Base-by-base conservation (phyloP, 257 asterid species). In the Eustoma russellianum region DNA sequence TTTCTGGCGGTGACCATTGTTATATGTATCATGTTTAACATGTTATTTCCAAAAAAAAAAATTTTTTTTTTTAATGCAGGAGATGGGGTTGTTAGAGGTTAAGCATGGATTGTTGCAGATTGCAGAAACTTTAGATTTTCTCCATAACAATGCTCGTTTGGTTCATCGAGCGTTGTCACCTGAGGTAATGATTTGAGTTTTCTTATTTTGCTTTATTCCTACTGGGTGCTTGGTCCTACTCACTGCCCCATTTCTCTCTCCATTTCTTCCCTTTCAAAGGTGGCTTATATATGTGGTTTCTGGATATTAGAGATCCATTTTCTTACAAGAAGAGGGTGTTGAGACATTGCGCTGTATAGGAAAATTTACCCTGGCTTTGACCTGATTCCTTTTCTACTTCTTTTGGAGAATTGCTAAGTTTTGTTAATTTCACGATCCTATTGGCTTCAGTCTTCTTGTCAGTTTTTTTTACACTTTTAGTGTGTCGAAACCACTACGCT, bases 81-180 rank as follows among this genome's bases (percentile, higher is more conserved):
- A 84, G 67, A 92, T 92, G 98, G 95, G 97, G 48, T 56, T 92
- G 57, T 62, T 92, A 77, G 98, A 92, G 83, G 89, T 92, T 69
- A 92, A 92, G 79, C 98, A 92, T 60, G 98, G 98, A 18, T 71
- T 92, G 54, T 91, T 92, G 62, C 98, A 92, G 79, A 77, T 88
- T 69, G 93, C 97, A 0, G 98, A 92, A 79, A 88, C 98, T 54
- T 76, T 92, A 83, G 95, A 83, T 75, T 92, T 92, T 73, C 87
- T 92, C 52, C 98, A 92, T 62, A 85, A 78, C 79, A 92, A 92
- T 74, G 98, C 98, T 49, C 90, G 68, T 57, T 93, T 92, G 53
- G 71, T 92, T 65, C 98, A 92, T 74, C 75, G 94, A 60, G 83
- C 88, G 71, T 67, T 92, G 66, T 79, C 96, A 41, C 98, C 98